These are phyloP conservation scores for Xylariales sp. DNA, from an alignment of 2,329 filamentous ascomycete species.

Conservation along the genomic window DNA sequence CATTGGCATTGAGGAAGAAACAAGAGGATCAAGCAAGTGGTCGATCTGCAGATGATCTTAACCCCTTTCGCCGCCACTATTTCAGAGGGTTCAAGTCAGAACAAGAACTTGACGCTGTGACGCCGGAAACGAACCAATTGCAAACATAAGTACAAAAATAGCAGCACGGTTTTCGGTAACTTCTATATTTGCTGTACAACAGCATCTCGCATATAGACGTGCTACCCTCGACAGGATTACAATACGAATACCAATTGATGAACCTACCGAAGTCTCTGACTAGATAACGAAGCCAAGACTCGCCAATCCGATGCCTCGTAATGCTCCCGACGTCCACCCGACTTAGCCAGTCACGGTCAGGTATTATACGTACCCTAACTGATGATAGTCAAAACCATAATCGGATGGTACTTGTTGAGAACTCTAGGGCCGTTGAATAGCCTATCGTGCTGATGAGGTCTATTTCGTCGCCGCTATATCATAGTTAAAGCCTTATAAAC, in stretches of 20 bases:
- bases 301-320: neutral
- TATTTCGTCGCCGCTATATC: neutral
- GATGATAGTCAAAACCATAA: neutral
- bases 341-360: neutral
- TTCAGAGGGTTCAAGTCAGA: constrained; percentile 65
- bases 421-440: neutral
- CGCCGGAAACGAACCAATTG: constrained; percentile 18
- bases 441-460: neutral
- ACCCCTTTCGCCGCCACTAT: constrained; percentile 69
- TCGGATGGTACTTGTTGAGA: neutral
- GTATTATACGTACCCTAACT: neutral
- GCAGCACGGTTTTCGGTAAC: neutral
- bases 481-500: neutral
- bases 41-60: constrained; percentile 68
- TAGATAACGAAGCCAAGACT: neutral
- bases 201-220: neutral
- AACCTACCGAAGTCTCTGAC: neutral
- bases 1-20: constrained; percentile 53
- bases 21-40: constrained; percentile 53
- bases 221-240: neutral
- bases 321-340: neutral
- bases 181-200: neutral
- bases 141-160: constrained; percentile 20
- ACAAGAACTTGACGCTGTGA: constrained; percentile 32
- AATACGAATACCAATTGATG: neutral